A percentile compares a stretch with the other conserved stretches of the same genome.
Conservation (phyloP, 306 rosid species). For the Ammopiptanthus mongolicus region DNA sequence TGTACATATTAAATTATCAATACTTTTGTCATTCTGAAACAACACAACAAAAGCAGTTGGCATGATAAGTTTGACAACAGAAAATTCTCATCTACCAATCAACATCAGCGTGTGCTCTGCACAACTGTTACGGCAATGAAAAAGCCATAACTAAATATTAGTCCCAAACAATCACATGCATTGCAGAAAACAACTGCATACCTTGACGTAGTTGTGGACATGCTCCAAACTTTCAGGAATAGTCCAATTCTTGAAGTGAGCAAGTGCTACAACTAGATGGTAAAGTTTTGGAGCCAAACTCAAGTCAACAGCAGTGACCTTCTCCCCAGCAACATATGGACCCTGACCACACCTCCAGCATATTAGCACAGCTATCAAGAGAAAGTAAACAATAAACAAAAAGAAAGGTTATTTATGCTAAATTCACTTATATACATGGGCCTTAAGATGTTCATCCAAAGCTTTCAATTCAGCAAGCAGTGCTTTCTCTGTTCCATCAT, state of each 20-base stretch:
- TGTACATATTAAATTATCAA: not conserved
- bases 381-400: not conserved
- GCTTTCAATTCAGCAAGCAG: constrained; percentile 68
- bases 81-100: not conserved
- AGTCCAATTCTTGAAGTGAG: constrained; percentile 83
- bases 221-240: constrained; percentile 52
- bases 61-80: not conserved
- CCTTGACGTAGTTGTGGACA: constrained; percentile 63
- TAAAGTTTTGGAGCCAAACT: constrained; percentile 87
- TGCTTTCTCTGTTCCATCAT: constrained; percentile 83
- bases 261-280: constrained; percentile 73
- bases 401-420: not conserved
- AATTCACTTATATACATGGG: constrained; percentile 50
- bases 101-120: not conserved
- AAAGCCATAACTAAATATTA: not conserved
- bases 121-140: not conserved
- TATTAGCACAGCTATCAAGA: constrained; percentile 4
- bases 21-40: not conserved
- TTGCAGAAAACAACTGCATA: constrained; percentile 22
- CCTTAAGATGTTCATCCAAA: constrained; percentile 76
- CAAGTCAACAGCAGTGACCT: constrained; percentile 75
- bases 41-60: not conserved
- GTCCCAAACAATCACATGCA: not conserved
- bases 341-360: constrained; percentile 48
- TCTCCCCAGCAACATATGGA: constrained; percentile 84